These are phyloP conservation scores for Beauveria medogensis DNA, from an alignment of 2,329 filamentous ascomycete genomes.

Conservation along the genomic window DNA sequence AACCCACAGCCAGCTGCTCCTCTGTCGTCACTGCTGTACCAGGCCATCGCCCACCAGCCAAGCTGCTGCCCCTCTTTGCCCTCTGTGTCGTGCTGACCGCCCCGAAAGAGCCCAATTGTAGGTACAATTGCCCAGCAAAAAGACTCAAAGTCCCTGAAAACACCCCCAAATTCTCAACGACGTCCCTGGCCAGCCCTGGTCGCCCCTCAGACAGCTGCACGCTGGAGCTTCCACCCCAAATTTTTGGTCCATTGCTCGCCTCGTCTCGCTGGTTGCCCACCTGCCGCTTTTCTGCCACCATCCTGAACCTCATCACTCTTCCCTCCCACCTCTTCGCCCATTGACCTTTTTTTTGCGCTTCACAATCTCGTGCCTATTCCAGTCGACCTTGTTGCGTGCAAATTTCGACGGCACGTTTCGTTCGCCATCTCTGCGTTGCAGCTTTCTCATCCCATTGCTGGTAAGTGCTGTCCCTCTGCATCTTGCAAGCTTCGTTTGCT, in stretches of 20 bases:
- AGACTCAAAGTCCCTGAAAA: background rate
- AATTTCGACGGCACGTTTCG: background rate
- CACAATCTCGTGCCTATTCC: background rate
- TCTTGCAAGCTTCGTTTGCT: background rate
- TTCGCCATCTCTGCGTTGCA: background rate
- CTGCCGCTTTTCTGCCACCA: conserved; percentile 8
- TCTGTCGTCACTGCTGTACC: background rate
- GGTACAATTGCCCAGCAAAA: no score
- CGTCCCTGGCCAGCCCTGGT: background rate
- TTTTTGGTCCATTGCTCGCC: background rate
- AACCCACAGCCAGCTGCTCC: background rate
- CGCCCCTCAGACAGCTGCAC: conserved; percentile 8
- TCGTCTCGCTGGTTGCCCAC: background rate
- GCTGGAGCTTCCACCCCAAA: conserved; percentile 4
- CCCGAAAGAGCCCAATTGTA: background rate
- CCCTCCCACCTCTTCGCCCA: conserved; percentile 9
- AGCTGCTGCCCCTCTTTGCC: background rate
- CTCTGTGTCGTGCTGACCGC: background rate
- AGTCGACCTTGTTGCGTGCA: background rate
- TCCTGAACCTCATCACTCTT: conserved; percentile 5
- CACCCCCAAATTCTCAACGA: background rate
- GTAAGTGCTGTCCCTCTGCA: background rate
- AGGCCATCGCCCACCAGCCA: background rate
- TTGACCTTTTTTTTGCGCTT: conserved; percentile 4
- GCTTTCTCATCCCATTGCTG: background rate